Evolutionary conservation across 2,329 filamentous ascomycete species (phyloP).

Genomic region (Whalleya microplaca): DNA sequence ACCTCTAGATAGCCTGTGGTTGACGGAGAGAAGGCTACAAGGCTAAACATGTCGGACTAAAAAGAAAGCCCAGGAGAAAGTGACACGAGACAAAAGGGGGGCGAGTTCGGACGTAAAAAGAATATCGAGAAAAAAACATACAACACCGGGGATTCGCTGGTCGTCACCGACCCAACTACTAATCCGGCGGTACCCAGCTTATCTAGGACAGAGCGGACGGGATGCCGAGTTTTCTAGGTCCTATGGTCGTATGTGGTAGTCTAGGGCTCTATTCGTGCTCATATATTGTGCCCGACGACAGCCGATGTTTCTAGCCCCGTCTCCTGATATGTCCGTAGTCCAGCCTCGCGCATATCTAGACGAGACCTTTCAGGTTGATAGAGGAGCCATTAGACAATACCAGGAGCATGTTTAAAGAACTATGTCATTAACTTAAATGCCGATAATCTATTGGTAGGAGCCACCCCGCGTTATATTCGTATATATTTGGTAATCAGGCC

Average conservation of each 20-base stretch:
- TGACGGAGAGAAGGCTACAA: no score
- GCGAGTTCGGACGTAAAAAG: neutral
- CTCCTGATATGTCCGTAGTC: no score
- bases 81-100: neutral
- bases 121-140: conserved; percentile 8
- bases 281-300: neutral
- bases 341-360: no score
- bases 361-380: no score
- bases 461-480: no score
- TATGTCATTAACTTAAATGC: no score
- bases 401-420: no score
- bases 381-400: no score
- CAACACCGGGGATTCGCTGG: conserved; percentile 13
- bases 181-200: conserved; percentile 10
- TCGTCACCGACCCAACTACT: conserved; percentile 19
- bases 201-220: conserved; percentile 13
- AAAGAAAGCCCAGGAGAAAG: neutral
- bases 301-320: no score
- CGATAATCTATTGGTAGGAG: no score
- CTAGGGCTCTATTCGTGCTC: neutral
- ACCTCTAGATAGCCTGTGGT: no score
- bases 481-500: no score
- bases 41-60: neutral
- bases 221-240: conserved; percentile 11
- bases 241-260: conserved; percentile 5